A percentile compares a stretch with the other conserved stretches of the same genome.
These are phyloP conservation scores for Beauveria sp. DNA, from an alignment of 2,329 filamentous ascomycete species.

Conservation along the genomic window DNA sequence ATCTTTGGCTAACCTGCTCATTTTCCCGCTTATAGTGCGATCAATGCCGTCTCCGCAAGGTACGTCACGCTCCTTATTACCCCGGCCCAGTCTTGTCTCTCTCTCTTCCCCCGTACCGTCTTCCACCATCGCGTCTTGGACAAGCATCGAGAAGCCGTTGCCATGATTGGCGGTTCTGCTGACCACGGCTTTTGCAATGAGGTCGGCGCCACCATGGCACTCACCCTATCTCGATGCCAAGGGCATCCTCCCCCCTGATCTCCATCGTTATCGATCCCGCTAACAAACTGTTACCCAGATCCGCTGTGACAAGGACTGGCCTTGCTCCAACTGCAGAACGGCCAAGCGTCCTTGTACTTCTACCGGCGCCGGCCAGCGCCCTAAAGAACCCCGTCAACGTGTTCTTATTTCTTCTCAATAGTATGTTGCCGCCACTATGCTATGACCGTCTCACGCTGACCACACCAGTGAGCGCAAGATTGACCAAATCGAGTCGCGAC, in stretches of 20 bases:
- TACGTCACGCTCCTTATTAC: conserved; percentile 12
- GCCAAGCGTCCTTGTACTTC: conserved; percentile 47
- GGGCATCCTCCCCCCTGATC: neutral
- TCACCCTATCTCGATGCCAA: neutral
- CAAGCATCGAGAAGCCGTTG: neutral
- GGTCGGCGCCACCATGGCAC: neutral
- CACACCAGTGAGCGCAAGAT: conserved; percentile 43
- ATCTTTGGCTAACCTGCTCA: conserved; percentile 12
- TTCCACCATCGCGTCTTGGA: neutral
- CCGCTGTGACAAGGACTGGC: conserved; percentile 50
- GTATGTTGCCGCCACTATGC: conserved; percentile 28
- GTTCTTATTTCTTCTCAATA: conserved; percentile 55
- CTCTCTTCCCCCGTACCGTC: neutral
- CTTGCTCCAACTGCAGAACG: conserved; percentile 50
- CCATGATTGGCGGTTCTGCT: neutral
- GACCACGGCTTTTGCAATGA: neutral
- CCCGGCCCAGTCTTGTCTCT: neutral
- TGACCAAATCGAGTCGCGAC: conserved; percentile 37
- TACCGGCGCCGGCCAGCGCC: conserved; percentile 45
- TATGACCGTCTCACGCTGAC: neutral
- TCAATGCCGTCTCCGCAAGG: conserved; percentile 23
- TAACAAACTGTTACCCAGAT: conserved; percentile 32
- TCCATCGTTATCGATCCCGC: neutral
- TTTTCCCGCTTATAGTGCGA: conserved; percentile 22
- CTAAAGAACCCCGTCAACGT: conserved; percentile 46